Conservation (phyloP, 345 rosid species). For the Euphorbia peplus region DNA sequence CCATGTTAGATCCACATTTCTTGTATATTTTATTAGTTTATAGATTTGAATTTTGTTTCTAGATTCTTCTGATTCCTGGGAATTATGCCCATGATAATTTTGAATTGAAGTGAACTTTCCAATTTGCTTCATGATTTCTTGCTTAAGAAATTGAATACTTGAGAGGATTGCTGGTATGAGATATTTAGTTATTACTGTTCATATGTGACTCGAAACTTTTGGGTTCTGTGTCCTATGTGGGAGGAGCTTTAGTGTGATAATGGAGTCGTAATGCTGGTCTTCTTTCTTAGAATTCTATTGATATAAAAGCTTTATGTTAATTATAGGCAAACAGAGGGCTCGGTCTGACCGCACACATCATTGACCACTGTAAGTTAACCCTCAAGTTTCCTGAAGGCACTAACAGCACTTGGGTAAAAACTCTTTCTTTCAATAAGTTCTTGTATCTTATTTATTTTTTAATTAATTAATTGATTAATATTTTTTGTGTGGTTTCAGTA, state of each 20-base stretch:
- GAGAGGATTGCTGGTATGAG: not conserved
- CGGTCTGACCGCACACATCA: constrained; percentile 68
- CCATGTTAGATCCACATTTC: not conserved
- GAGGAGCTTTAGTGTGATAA: not conserved
- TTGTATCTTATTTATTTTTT: no score
- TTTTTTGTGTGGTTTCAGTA: constrained; percentile 46
- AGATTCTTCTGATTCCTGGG: constrained; percentile 1
- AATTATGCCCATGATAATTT: not conserved
- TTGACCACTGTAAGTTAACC: constrained; percentile 73
- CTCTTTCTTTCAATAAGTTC: not conserved
- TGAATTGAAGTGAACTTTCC: not conserved
- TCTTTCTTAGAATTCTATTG: not conserved
- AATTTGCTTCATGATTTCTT: not conserved
- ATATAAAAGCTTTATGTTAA: not conserved
- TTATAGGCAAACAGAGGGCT: constrained; percentile 83
- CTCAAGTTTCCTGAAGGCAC: constrained; percentile 93
- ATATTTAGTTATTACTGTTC: not conserved
- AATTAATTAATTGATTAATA: no score
- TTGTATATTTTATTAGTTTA: not conserved
- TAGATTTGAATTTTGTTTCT: not conserved
- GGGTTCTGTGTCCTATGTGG: not conserved
- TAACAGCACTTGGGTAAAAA: constrained; percentile 90
- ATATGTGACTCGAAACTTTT: not conserved
- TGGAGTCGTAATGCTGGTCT: not conserved
- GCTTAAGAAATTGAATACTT: not conserved